Conservation (phyloP, 2,329 filamentous ascomycete species). For the Claviceps purpurea region DNA sequence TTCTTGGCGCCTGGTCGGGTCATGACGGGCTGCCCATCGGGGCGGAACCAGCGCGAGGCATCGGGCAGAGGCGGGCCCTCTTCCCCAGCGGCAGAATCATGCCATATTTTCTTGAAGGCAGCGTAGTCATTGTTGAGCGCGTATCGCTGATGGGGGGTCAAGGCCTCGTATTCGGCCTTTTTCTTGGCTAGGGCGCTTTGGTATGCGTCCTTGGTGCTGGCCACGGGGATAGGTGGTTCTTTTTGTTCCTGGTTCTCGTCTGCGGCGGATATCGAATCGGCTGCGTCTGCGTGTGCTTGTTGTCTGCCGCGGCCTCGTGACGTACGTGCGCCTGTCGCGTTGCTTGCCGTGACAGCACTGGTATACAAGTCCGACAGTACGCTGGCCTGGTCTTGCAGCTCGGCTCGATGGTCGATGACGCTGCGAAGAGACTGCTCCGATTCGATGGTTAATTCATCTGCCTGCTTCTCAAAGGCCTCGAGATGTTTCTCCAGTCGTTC, state of each 20-base stretch:
- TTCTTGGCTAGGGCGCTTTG: slow-evolving; percentile 23
- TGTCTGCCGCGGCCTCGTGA: slow-evolving; percentile 6
- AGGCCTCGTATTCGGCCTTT: slow-evolving; percentile 26
- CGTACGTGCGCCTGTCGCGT: slow-evolving; percentile 6
- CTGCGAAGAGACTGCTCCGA: slow-evolving; percentile 34
- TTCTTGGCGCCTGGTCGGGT: slow-evolving; percentile 7
- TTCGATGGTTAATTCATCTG: slow-evolving; percentile 28
- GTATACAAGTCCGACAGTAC: slow-evolving; percentile 25
- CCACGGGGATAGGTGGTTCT: slow-evolving; percentile 12
- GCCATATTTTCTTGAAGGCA: slow-evolving; percentile 44
- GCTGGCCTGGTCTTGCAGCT: slow-evolving; percentile 33
- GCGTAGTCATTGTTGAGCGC: slow-evolving; percentile 45
- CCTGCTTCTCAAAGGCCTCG: slow-evolving; percentile 23
- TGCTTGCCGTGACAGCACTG: slow-evolving; percentile 9
- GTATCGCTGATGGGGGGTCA: slow-evolving; percentile 34
- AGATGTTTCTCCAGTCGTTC: slow-evolving; percentile 26
- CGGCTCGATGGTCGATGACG: slow-evolving; percentile 35
- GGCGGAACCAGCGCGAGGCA: slow-evolving; percentile 39
- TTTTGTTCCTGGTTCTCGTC: slow-evolving; percentile 4
- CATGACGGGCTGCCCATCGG: slow-evolving; percentile 29
- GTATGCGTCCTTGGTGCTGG: slow-evolving; percentile 21
- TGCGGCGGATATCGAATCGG: slow-evolving; percentile 6
- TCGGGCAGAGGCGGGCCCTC: slow-evolving; percentile 39
- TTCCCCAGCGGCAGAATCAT: slow-evolving; percentile 36
- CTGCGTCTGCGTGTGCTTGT: slow-evolving; percentile 5